Base-by-base conservation (phyloP, 805 yeast species). In the Cyberlindnera xylosilytica region DNA sequence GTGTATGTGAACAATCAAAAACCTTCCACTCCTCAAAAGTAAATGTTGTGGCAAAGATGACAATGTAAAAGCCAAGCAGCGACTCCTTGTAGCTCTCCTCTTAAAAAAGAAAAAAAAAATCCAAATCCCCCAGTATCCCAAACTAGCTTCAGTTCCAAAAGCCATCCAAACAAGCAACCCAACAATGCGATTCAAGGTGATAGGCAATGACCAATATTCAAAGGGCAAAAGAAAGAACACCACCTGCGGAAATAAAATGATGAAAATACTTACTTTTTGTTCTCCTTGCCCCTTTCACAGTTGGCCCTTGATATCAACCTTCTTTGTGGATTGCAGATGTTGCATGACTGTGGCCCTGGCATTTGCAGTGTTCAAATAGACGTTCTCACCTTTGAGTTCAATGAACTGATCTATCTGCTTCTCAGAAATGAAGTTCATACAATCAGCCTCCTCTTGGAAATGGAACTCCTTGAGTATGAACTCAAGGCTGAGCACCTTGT, bases 221-320 rank as follows among this genome's bases (percentile, higher is more conserved):
- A 22, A 22, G 10, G 10, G 10, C 7, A 22, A 22, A 22, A 22
- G 10, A 22, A 22, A 19, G 12, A 31, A 18, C 8, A n/a, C n/a
- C n/a, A n/a, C n/a, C n/a, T n/a, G n/a, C n/a, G 3, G 22, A 18
- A 28, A 22, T 6, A 16, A 10, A 33, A 18, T 16, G 19, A 18
- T 22, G 18, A 2, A 23, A 18, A 30, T 31, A 18, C 34, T 19
- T 17, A 37, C 34, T 8, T n/a, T n/a, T n/a, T 23, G 3, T 18
- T 7, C n/a, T 20, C 22, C 36, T 31, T 18, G 15, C 20, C 22
- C 29, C 10, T 20, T 32, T 46, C 42, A 81, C 7, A 80, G 72
- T 63, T 90, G 97, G 1, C 98, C 98, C 68, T 90, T 90, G 48
- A 91, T 89, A 58, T 90, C 97, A 12, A 90, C 80, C 56, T 73